phyloP scores from a whole-genome alignment of 2,329 filamentous ascomycete species.

The Lasiodiplodia citricola region DNA sequence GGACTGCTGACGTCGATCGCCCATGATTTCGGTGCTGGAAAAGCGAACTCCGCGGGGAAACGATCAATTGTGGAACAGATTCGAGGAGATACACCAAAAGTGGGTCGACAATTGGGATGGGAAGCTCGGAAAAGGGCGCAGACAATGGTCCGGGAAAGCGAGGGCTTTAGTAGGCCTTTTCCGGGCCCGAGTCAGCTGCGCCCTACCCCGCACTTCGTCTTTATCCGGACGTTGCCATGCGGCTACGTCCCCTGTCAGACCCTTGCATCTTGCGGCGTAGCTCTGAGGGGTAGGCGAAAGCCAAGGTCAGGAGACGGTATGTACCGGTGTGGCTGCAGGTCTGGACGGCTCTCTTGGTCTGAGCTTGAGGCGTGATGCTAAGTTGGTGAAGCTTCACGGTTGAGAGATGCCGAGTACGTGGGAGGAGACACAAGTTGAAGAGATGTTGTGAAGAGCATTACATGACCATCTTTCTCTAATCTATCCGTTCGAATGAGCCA shows the following conservation, averaged over 20 bases:
- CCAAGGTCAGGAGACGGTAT: background rate
- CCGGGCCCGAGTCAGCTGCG: background rate
- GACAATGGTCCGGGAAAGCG: slow-evolving; percentile 1
- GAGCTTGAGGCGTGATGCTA: background rate
- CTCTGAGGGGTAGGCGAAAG: background rate
- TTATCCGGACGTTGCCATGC: background rate
- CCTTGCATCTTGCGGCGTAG: background rate
- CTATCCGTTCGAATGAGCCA: background rate
- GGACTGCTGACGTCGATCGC: background rate
- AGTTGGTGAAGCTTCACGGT: background rate
- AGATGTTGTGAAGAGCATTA: background rate
- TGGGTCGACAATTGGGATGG: background rate
- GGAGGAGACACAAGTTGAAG: background rate
- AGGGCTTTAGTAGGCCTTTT: slow-evolving; percentile 10
- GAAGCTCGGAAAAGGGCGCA: slow-evolving; percentile 1
- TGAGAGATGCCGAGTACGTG: background rate
- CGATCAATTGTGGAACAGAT: background rate
- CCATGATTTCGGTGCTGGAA: background rate
- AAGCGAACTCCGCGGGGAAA: background rate
- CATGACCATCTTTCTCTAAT: background rate
- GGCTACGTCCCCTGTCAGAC: background rate
- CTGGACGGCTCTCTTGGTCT: background rate
- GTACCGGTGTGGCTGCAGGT: background rate
- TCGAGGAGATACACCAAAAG: background rate
- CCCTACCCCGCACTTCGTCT: slow-evolving; percentile 1